These are phyloP conservation scores for Globisporangium yorkense DNA, from an alignment of 352 stramenopile species.

Conservation along the genomic window DNA sequence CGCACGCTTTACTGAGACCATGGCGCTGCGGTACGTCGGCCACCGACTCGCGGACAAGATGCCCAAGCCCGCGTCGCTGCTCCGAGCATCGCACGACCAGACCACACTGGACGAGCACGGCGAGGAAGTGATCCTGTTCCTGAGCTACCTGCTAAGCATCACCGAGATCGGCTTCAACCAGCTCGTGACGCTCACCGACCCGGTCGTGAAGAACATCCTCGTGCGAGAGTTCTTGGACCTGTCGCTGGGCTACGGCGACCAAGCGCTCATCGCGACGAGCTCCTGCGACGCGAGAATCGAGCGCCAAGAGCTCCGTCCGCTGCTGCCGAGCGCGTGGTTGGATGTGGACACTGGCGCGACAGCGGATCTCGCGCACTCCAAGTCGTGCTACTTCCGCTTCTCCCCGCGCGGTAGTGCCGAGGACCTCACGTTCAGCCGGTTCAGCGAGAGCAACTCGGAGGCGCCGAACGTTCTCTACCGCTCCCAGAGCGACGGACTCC, in stretches of 20 bases:
- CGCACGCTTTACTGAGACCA: slow-evolving; percentile 40
- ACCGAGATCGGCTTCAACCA: slow-evolving; percentile 59
- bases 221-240: slow-evolving; percentile 71
- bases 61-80: slow-evolving; percentile 21
- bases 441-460: slow-evolving; percentile 23
- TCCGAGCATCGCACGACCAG: slow-evolving; percentile 25
- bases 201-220: slow-evolving; percentile 53
- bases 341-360: slow-evolving; percentile 22
- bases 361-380: slow-evolving; percentile 16
- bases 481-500: slow-evolving; percentile 14
- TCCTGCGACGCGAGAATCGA: slow-evolving; percentile 73
- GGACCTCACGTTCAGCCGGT: slow-evolving; percentile 18
- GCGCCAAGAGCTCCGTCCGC: slow-evolving; percentile 31
- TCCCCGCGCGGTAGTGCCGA: slow-evolving; percentile 14
- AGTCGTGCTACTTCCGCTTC: slow-evolving; percentile 24
- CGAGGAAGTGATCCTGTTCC: slow-evolving; percentile 43
- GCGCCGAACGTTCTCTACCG: slow-evolving; percentile 10
- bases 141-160: slow-evolving; percentile 65
- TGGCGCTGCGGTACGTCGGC: slow-evolving; percentile 58
- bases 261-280: slow-evolving; percentile 52
- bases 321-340: slow-evolving; percentile 63
- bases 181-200: slow-evolving; percentile 49
- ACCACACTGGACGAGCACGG: slow-evolving; percentile 45
- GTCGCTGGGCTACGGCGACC: slow-evolving; percentile 37
- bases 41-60: slow-evolving; percentile 55